Evolutionary conservation across 1,139 yeast species (phyloP).

Genomic region (Protomyces lactucae-debilis): DNA sequence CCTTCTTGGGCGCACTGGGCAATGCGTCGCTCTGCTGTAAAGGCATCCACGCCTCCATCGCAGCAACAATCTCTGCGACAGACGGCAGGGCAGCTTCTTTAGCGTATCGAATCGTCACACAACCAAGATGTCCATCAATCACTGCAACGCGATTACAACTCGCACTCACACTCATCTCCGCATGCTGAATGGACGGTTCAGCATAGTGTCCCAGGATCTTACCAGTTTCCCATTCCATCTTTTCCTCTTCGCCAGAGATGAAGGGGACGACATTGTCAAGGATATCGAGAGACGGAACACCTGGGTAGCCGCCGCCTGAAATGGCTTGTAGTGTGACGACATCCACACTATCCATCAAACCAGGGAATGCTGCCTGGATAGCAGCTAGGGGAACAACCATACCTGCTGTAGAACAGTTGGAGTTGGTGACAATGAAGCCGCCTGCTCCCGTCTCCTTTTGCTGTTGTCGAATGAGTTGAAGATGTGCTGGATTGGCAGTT

Average conservation of each 20-base stretch:
- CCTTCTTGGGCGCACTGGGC: slow-evolving; percentile 85
- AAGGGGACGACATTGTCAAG: slow-evolving; percentile 91
- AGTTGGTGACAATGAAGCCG: slow-evolving; percentile 89
- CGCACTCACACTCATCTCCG: slow-evolving; percentile 68
- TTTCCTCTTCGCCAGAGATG: slow-evolving; percentile 96
- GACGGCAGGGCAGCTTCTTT: slow-evolving; percentile 59
- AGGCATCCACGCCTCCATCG: slow-evolving; percentile 69
- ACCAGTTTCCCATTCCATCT: slow-evolving; percentile 97
- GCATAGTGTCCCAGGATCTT: slow-evolving; percentile 71
- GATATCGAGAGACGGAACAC: slow-evolving; percentile 91
- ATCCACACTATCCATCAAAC: slow-evolving; percentile 73
- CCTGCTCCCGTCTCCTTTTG: slow-evolving; percentile 50
- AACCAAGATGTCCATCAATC: slow-evolving; percentile 96
- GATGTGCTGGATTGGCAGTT: slow-evolving; percentile 89
- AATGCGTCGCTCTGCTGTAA: slow-evolving; percentile 76
- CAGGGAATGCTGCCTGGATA: slow-evolving; percentile 74
- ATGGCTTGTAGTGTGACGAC: slow-evolving; percentile 95
- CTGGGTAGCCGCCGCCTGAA: slow-evolving; percentile 98
- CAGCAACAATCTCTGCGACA: slow-evolving; percentile 67
- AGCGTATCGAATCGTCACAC: slow-evolving; percentile 80
- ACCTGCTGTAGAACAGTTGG: slow-evolving; percentile 98
- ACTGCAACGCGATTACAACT: slow-evolving; percentile 97
- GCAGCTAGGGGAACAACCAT: slow-evolving; percentile 95
- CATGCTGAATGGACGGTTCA: slow-evolving; percentile 57
- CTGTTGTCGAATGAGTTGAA: slow-evolving; percentile 64